Conservation (phyloP, 2,329 filamentous ascomycete species). For the Purpureocillium takamizusanense region DNA sequence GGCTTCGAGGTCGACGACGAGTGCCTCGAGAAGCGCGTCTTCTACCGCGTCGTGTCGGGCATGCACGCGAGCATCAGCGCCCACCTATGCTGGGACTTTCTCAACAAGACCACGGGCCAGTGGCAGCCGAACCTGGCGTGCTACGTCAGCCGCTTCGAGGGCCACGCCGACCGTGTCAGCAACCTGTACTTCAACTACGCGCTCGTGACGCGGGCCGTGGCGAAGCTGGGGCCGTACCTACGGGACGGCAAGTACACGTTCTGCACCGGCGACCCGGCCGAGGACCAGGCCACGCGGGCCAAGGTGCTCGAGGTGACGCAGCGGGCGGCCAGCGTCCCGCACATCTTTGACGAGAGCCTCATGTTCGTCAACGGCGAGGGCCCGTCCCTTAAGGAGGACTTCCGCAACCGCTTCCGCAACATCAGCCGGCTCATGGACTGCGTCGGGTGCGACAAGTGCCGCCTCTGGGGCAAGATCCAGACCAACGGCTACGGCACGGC, state of each 20-base stretch:
- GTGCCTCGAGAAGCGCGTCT: slow-evolving; percentile 97
- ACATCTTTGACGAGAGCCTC: slow-evolving; percentile 88
- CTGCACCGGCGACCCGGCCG: slow-evolving; percentile 73
- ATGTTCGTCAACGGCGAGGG: slow-evolving; percentile 83
- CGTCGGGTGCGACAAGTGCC: slow-evolving; percentile 96
- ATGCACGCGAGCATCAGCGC: slow-evolving; percentile 98
- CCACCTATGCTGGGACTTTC: slow-evolving; percentile 90
- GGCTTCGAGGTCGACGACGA: slow-evolving; percentile 77
- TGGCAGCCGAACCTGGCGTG: slow-evolving; percentile 89
- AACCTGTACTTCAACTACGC: slow-evolving; percentile 99
- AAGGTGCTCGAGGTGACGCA: slow-evolving; percentile 73
- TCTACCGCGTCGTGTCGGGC: slow-evolving; percentile 88
- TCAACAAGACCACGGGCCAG: slow-evolving; percentile 88
- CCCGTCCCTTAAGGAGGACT: slow-evolving; percentile 85
- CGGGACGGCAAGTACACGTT: slow-evolving; percentile 67
- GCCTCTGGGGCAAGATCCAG: slow-evolving; percentile 95
- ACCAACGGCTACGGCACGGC: slow-evolving; percentile 91
- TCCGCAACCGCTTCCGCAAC: slow-evolving; percentile 94
- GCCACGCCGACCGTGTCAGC: slow-evolving; percentile 80
- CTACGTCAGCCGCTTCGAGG: slow-evolving; percentile 79
- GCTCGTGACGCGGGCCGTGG: slow-evolving; percentile 81
- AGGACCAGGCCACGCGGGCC: slow-evolving; percentile 70
- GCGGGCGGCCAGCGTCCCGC: slow-evolving; percentile 57
- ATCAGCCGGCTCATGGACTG: slow-evolving; percentile 97
- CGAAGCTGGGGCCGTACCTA: slow-evolving; percentile 79